phyloP scores from a whole-genome alignment of 1,284 basidiomycete species.

The Rhodotorula glutinis region DNA sequence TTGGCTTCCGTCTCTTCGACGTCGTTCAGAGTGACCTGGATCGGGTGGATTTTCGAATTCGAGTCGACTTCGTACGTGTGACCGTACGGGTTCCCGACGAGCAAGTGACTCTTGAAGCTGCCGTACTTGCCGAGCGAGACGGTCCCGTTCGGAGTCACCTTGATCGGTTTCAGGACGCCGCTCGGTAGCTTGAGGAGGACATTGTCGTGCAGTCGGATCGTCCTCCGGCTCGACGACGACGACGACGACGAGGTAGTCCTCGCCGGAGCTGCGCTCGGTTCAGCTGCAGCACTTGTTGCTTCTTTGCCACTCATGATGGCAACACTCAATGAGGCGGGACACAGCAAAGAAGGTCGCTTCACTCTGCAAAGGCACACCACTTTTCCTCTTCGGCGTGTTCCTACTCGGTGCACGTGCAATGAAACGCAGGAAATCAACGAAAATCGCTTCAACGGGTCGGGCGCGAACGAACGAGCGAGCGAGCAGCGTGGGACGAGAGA shows the following conservation, averaged over 20 bases:
- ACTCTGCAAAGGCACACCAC: too few species aligned
- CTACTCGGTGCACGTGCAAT: neutral
- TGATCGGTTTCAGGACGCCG: slow-evolving; percentile 64
- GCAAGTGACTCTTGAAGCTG: slow-evolving; percentile 63
- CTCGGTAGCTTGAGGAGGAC: slow-evolving; percentile 67
- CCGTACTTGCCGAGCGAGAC: slow-evolving; percentile 70
- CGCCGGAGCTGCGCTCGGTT: neutral
- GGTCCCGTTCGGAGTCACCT: slow-evolving; percentile 57
- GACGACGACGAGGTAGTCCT: neutral
- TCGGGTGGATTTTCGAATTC: slow-evolving; percentile 6
- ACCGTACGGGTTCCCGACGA: slow-evolving; percentile 71
- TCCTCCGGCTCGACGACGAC: neutral
- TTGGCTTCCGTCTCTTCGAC: slow-evolving; percentile 75
- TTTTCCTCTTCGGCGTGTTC: neutral
- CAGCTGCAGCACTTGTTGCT: too few species aligned
- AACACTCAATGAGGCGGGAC: too few species aligned
- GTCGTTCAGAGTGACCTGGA: slow-evolving; percentile 36
- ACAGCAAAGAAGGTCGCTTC: too few species aligned
- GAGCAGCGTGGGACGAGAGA: too few species aligned
- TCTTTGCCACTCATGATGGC: neutral
- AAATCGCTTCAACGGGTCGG: too few species aligned
- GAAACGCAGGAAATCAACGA: too few species aligned
- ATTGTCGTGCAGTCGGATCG: slow-evolving; percentile 61
- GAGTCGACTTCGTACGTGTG: slow-evolving; percentile 67
- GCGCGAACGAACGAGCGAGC: too few species aligned